These are phyloP conservation scores for Apostasia ramifera DNA, from an alignment of 106 monocot species.

Conservation along the genomic window DNA sequence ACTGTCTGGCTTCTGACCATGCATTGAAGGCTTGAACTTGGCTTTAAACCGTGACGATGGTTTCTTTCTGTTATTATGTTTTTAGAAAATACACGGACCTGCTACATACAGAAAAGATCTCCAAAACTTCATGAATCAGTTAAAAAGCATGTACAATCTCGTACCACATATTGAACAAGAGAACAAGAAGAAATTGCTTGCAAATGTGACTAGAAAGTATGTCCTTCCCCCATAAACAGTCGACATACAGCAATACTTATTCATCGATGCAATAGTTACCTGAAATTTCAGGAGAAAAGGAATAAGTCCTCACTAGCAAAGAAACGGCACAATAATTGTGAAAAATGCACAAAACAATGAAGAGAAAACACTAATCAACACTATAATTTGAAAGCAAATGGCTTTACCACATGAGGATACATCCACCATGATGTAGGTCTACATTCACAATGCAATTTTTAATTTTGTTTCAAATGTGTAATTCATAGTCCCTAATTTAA, in stretches of 20 bases:
- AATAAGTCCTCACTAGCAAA: background rate
- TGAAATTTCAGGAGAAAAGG: background rate
- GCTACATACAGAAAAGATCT: background rate
- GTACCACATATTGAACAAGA: background rate
- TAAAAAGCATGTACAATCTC: conserved; percentile 2
- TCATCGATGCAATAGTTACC: background rate
- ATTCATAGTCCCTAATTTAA: too few relatives aligned
- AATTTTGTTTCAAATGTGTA: background rate
- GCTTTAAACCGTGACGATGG: background rate
- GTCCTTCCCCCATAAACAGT: background rate
- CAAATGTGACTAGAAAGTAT: background rate
- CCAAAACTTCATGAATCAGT: background rate
- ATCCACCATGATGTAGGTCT: background rate
- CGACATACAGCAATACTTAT: background rate
- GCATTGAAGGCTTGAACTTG: background rate
- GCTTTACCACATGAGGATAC: background rate
- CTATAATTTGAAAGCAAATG: background rate
- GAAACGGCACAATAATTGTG: background rate
- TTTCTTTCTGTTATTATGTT: background rate
- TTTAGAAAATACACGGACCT: conserved; percentile 7
- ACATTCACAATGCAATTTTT: background rate
- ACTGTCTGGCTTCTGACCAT: background rate
- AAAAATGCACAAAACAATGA: background rate
- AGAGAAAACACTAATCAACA: background rate
- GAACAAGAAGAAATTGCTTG: background rate